Conservation (phyloP, 2,329 filamentous ascomycete genomes). For the Monilinia fructicola region DNA sequence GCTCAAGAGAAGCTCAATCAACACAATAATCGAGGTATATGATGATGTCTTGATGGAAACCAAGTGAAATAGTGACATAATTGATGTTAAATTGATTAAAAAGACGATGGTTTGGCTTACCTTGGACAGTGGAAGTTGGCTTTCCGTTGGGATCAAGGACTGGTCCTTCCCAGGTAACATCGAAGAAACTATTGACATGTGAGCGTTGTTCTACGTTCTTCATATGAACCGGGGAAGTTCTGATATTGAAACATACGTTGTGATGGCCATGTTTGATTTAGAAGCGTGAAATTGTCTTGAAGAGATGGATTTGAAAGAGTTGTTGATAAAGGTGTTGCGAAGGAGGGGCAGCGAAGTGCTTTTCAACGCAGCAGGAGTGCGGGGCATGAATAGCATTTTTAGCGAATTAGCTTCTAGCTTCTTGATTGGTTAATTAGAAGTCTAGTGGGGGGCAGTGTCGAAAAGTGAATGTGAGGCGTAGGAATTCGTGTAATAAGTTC, state of each 20-base stretch:
- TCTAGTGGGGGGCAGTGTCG: conserved; percentile 11
- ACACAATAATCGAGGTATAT: background rate
- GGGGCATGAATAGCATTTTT: conserved; percentile 26
- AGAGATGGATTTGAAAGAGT: conserved; percentile 23
- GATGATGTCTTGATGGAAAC: background rate
- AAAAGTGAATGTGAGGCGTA: conserved; percentile 16
- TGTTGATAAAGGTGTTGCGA: conserved; percentile 25
- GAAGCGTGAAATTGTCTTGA: conserved; percentile 60
- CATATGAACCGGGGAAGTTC: fast-evolving
- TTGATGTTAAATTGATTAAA: conserved; percentile 20
- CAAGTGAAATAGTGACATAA: background rate
- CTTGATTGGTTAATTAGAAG: conserved; percentile 10
- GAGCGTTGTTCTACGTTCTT: conserved; percentile 26
- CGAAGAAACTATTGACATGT: conserved; percentile 60
- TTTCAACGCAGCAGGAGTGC: conserved; percentile 24
- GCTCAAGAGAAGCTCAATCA: conserved; percentile 22
- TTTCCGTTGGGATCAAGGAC: conserved; percentile 60
- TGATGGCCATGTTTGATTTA: conserved; percentile 71
- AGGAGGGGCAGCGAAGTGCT: conserved; percentile 25
- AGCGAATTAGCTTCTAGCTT: conserved; percentile 11
- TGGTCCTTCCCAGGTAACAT: conserved; percentile 71
- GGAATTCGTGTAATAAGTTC: background rate
- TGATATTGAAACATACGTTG: conserved; percentile 56
- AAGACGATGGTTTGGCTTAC: conserved; percentile 49
- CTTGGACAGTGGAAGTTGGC: conserved; percentile 55